Evolutionary conservation across 2,329 filamentous ascomycete species (phyloP).

Genomic region (Fusarium tricinctum): DNA sequence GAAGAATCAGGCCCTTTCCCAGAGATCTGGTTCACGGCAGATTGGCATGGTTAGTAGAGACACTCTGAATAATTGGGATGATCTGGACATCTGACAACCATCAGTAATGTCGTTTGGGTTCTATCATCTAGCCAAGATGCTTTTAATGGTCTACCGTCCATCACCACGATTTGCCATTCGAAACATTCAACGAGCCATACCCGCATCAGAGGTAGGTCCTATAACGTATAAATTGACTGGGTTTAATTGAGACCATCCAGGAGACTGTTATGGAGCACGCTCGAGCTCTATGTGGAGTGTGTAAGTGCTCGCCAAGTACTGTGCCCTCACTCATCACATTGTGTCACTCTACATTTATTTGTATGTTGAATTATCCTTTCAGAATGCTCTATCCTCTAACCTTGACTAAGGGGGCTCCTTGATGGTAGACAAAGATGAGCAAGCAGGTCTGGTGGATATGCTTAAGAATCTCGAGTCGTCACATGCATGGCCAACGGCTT

Average conservation of each 20-base stretch:
- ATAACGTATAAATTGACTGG: too few relatives aligned
- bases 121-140: slow-evolving; percentile 15
- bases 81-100: not conserved
- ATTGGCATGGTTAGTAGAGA: slow-evolving; percentile 16
- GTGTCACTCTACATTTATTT: slow-evolving; percentile 24
- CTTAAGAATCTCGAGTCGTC: slow-evolving; percentile 12
- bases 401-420: not conserved
- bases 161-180: slow-evolving; percentile 14
- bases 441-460: slow-evolving; percentile 3
- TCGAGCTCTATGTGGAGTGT: slow-evolving; percentile 15
- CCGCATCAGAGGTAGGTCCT: slow-evolving; percentile 4
- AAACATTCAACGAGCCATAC: not conserved
- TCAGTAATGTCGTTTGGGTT: slow-evolving; percentile 17
- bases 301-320: slow-evolving; percentile 14
- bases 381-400: too few relatives aligned
- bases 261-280: slow-evolving; percentile 17
- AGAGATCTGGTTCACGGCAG: slow-evolving; percentile 16
- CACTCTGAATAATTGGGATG: fast-evolving
- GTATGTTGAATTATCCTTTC: not conserved
- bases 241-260: not conserved
- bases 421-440: slow-evolving; percentile 7
- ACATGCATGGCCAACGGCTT: slow-evolving; percentile 17
- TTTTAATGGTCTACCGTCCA: slow-evolving; percentile 12
- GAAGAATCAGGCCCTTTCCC: not conserved
- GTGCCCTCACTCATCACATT: slow-evolving; percentile 19